phyloP scores from a whole-genome alignment of 805 yeast genomes.

The Lachancea kluyveri region DNA sequence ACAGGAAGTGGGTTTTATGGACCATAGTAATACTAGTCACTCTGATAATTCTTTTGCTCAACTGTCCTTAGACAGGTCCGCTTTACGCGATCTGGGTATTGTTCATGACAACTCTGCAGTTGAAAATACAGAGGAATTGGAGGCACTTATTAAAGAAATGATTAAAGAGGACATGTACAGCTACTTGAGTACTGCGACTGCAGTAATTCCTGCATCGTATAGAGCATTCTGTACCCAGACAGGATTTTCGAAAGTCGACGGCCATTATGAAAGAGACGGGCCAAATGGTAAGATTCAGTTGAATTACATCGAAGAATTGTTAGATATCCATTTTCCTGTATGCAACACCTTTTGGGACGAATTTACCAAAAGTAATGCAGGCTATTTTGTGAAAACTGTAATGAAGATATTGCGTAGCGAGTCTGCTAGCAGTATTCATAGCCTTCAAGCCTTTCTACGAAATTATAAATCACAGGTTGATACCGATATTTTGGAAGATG shows the following conservation, averaged over 20 bases:
- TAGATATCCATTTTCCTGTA: conserved; percentile 17
- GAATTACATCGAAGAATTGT: conserved; percentile 12
- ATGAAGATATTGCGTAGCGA: no score
- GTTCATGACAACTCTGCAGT: not conserved
- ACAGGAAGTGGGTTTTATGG: no score
- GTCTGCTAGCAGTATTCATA: no score
- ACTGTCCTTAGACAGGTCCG: no score
- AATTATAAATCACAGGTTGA: no score
- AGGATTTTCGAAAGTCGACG: conserved; percentile 11
- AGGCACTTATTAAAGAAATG: conserved; percentile 1
- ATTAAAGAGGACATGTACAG: conserved; percentile 16
- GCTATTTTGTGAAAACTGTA: no score
- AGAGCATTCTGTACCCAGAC: conserved; percentile 12
- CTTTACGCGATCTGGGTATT: not conserved
- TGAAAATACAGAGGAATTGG: not conserved
- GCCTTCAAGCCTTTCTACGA: no score
- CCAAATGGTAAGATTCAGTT: conserved; percentile 3
- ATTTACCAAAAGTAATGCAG: conserved; percentile 11
- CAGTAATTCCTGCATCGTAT: conserved; percentile 15
- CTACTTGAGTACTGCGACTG: conserved; percentile 14
- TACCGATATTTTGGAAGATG: no score
- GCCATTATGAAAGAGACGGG: conserved; percentile 7
- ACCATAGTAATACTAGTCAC: no score
- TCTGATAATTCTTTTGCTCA: no score
- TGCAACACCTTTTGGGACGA: conserved; percentile 19